Evolutionary conservation across 2,329 filamentous ascomycete species (phyloP).

Genomic region (Sporothrix brasiliensis): DNA sequence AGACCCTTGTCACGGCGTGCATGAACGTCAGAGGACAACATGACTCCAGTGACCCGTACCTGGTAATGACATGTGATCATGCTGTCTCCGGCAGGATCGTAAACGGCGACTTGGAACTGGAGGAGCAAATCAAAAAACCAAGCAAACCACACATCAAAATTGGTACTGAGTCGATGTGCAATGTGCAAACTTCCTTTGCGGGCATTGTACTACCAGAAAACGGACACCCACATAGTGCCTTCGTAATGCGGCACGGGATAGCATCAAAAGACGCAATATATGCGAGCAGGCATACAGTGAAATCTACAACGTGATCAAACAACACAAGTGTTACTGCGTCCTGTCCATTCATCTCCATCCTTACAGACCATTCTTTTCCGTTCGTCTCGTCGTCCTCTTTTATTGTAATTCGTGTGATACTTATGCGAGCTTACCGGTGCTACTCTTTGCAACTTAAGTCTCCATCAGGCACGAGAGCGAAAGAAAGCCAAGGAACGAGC

Average conservation of each 20-base stretch:
- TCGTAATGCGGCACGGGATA: neutral
- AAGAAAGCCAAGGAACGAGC: neutral
- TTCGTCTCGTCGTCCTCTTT: neutral
- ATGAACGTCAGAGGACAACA: neutral
- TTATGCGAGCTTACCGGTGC: neutral
- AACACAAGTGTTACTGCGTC: too few relatives aligned
- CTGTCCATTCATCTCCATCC: neutral
- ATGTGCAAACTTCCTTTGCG: too few relatives aligned
- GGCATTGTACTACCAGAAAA: neutral
- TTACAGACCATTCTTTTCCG: too few relatives aligned
- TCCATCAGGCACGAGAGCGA: neutral
- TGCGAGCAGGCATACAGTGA: neutral
- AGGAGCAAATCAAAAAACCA: neutral
- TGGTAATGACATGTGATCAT: neutral
- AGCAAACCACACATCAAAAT: neutral
- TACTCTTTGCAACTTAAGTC: neutral
- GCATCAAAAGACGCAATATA: neutral
- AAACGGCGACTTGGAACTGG: neutral
- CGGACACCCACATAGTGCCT: neutral
- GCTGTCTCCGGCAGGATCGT: neutral
- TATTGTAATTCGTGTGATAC: too few relatives aligned
- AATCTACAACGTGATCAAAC: too few relatives aligned
- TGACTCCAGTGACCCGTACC: neutral
- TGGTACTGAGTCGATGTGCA: too few relatives aligned
- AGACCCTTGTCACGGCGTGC: neutral